Evolutionary conservation across 1,284 basidiomycete species (phyloP), one percentile per base, ranked within the genome.

Genomic region (Ustilago sp.): DNA sequence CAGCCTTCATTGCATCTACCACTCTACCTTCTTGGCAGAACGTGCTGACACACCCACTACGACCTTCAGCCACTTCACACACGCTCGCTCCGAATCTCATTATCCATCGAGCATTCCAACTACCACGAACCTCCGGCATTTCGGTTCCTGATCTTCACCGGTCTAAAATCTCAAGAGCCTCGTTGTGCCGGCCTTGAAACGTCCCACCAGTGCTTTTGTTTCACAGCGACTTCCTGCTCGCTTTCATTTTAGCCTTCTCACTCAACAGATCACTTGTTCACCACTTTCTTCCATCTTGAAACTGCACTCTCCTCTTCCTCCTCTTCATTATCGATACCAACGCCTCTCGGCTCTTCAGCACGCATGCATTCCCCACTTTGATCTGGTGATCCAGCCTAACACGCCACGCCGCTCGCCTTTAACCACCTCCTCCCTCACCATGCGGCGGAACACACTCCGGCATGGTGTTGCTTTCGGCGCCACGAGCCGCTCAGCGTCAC

Each of bases 361-460:
- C 59, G 35, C 28, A 65, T 59, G 57, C 53, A 38, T n/a, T 45
- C 35, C 57, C 47, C 13, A 43, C 50, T 50, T 48, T 48, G 31
- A 31, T 34, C 55, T 55, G 28, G 50, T 51, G 3, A 31, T 31
- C 36, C 39, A 36, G 34, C 45, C 70, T 45, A 7, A 12, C 28
- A 38, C 38, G 39, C 41, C 61, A 60, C 57, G 34, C 19, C 35
- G 11, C 13, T 36, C 47, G 68, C 58, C 59, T 48, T 43, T 47
- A 8, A 62, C n/a, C 28, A 19, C 56, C 32, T 38, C 43, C 39
- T n/a, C 12, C 31, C 50, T 54, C 61, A 50, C 58, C 61, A 73
- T 73, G 70, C 61, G 61, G 53, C 70, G 64, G 56, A 41, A 34
- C 32, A 12, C 48, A 15, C 23, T 55, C 54, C 65, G 70, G 41